Evolutionary conservation across 257 asterid genomes (phyloP).

Genomic region (Nicotiana obtusifolia): DNA sequence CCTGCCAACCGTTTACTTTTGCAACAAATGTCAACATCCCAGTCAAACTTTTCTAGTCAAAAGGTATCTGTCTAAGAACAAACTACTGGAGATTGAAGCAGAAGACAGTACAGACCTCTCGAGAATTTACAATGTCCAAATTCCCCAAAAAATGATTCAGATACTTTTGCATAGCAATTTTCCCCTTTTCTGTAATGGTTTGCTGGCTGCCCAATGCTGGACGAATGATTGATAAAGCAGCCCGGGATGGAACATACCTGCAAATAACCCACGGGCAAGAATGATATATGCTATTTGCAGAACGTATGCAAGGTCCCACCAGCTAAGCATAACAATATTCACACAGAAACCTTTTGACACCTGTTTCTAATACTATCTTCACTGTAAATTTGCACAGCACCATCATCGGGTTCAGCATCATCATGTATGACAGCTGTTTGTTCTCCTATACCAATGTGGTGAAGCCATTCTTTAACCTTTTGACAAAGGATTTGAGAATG

Average conservation of each 20-base stretch:
- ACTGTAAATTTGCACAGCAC: slow-evolving; percentile 53
- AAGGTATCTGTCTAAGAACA: not conserved
- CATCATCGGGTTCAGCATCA: slow-evolving; percentile 86
- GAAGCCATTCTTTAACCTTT: slow-evolving; percentile 89
- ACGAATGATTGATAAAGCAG: slow-evolving; percentile 80
- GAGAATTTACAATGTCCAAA: slow-evolving; percentile 73
- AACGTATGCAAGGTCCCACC: not conserved
- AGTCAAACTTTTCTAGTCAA: not conserved
- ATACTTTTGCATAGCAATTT: slow-evolving; percentile 91
- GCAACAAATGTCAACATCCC: not conserved
- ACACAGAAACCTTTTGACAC: slow-evolving; percentile 25
- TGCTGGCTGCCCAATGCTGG: slow-evolving; percentile 79
- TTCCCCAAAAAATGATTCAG: slow-evolving; percentile 85
- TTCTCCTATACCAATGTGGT: slow-evolving; percentile 74
- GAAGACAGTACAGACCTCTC: slow-evolving; percentile 57
- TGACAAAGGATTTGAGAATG: not conserved
- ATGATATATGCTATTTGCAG: not conserved
- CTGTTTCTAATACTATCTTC: slow-evolving; percentile 61
- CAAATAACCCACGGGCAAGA: slow-evolving; percentile 12
- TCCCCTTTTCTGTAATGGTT: slow-evolving; percentile 63
- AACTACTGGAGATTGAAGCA: not conserved
- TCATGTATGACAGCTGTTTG: slow-evolving; percentile 64
- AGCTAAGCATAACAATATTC: slow-evolving; percentile 8
- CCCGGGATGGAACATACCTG: slow-evolving; percentile 82
- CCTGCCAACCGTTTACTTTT: not conserved